phyloP scores from a whole-genome alignment of 2,329 filamentous ascomycete species.

The Fusarium ambrosium region DNA sequence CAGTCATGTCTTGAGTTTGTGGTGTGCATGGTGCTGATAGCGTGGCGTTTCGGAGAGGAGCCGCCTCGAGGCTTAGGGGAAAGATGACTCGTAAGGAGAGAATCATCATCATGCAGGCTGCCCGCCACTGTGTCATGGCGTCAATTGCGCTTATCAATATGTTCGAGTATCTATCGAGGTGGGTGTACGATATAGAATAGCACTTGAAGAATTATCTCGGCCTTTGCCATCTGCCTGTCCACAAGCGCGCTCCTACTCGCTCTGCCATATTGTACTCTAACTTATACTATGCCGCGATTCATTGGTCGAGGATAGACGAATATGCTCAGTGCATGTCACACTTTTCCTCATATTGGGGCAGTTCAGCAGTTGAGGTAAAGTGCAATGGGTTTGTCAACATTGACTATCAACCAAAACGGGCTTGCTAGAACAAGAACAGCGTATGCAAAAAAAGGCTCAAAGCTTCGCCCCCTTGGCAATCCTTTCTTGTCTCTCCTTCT shows the following conservation, averaged over 20 bases:
- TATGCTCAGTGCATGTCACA: background rate
- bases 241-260: too few relatives aligned
- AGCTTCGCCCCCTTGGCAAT: background rate
- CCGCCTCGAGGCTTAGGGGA: background rate
- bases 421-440: background rate
- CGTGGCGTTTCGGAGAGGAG: background rate
- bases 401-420: background rate
- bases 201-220: too few relatives aligned
- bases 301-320: accelerated
- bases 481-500: conserved; percentile 1
- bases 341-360: background rate
- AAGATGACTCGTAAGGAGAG: background rate
- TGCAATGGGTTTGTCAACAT: background rate
- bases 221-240: too few relatives aligned
- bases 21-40: background rate
- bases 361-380: background rate
- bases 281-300: accelerated
- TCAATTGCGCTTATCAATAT: too few relatives aligned
- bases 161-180: too few relatives aligned
- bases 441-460: background rate
- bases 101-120: background rate
- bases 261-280: background rate
- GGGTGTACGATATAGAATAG: too few relatives aligned
- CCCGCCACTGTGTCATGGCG: background rate
- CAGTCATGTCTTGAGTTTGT: background rate